Evolutionary conservation across 441 rosid genomes (phyloP), one percentile per base, ranked within the genome.

Genomic region (Syzygium syzygioides): DNA sequence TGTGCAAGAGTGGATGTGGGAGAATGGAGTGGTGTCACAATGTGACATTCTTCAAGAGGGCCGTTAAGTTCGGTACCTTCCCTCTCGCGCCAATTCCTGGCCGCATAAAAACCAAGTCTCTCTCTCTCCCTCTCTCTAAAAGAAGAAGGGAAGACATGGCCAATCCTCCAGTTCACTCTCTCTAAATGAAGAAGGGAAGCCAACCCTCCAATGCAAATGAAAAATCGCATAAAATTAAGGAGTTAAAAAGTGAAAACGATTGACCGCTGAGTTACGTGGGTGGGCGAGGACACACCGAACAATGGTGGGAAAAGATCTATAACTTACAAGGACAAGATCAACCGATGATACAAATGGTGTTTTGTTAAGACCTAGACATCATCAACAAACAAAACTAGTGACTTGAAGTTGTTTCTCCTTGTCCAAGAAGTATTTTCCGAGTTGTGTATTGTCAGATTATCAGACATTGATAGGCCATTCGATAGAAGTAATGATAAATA

Each of bases 21-120:
- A 85, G 59, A 56, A 56, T 62, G 88, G 88, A 48, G 85, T 87
- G 88, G 68, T 60, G 88, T 89, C 91, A 50, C 85, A 30, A 57
- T 45, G 90, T 91, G 95, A 91, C 94, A 95, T 92, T 95, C 92
- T 93, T 92, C 92, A 86, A 89, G 30, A 87, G 66, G 90, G 89
- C 94, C 97, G 91, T 90, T 90, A 89, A 93, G 92, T 94, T 94
- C 95, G 98, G 94, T 92, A 90, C 90, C 97, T 68, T 91, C 87
- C 91, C 87, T 93, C 93, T 94, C 98, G 99, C 96, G 96, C 97
- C 97, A 95, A 95, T 95, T 94, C 87, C 95, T 96, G 98, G 96
- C 91, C 91, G 71, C 93, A 90, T 55, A 85, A 34, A 34, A 93
- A 91, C 94, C 93, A 48, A 88, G 90, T 94, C 93, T 60, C 32